phyloP scores from a whole-genome alignment of 441 rosid genomes.

The Viola pubescens region DNA sequence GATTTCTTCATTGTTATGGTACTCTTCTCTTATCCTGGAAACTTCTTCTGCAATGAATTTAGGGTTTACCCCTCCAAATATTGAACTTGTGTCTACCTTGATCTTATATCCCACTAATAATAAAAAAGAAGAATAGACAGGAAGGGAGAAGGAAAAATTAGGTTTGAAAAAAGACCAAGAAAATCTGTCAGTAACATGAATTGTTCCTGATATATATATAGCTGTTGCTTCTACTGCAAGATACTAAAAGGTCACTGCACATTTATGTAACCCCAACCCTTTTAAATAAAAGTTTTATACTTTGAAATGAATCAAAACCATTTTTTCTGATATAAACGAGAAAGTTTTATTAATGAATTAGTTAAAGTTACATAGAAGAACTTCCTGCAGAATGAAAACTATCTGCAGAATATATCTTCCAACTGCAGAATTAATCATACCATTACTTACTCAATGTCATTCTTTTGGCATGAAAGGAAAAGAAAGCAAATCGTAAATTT shows the following conservation, averaged over 20 bases:
- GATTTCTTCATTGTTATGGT: constrained; percentile 27
- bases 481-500: constrained; percentile 10
- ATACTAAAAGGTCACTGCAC: neutral
- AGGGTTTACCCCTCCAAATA: constrained; percentile 31
- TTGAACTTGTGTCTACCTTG: constrained; percentile 35
- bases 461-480: neutral
- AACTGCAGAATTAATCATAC: neutral
- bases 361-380: too few relatives aligned
- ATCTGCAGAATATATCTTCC: too few relatives aligned
- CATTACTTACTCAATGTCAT: neutral
- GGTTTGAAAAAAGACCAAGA: too few relatives aligned
- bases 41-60: constrained; percentile 35
- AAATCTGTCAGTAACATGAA: neutral
- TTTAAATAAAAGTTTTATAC: too few relatives aligned
- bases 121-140: neutral
- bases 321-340: too few relatives aligned
- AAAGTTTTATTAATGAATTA: too few relatives aligned
- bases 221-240: neutral
- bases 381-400: too few relatives aligned
- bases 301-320: too few relatives aligned
- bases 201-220: neutral
- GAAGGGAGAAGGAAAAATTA: neutral
- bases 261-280: neutral
- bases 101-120: constrained; percentile 45
- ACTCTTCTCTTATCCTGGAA: constrained; percentile 34